phyloP scores from a whole-genome alignment of 257 asterid species.

The Coffea canephora region DNA sequence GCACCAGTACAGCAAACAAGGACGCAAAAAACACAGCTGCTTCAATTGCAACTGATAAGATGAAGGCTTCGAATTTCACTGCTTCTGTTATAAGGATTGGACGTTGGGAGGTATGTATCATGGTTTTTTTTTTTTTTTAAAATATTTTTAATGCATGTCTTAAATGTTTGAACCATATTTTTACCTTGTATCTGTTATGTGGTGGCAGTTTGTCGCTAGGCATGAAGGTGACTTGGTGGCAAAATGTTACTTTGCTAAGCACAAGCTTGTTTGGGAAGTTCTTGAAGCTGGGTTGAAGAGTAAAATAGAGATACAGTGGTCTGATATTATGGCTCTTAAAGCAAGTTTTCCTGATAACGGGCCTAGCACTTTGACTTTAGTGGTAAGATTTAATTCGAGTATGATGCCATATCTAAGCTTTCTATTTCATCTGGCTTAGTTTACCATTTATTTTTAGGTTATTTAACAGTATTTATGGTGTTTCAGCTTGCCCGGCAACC shows the following conservation, averaged over 20 bases:
- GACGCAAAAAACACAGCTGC: constrained; percentile 36
- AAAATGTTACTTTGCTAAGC: constrained; percentile 89
- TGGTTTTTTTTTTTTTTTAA: not conserved
- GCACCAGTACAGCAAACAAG: constrained; percentile 25
- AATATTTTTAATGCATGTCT: not conserved
- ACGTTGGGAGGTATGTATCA: constrained; percentile 70
- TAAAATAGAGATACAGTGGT: constrained; percentile 88
- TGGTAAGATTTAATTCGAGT: constrained; percentile 42
- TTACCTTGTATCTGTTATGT: constrained; percentile 23
- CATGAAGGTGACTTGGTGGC: constrained; percentile 90
- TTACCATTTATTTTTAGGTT: not conserved
- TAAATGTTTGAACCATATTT: constrained; percentile 4
- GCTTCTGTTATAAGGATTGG: constrained; percentile 71
- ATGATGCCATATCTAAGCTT: not conserved
- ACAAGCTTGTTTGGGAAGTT: constrained; percentile 92
- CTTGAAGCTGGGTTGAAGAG: constrained; percentile 83
- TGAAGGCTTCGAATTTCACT: constrained; percentile 77
- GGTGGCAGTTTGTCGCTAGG: constrained; percentile 64
- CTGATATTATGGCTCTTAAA: constrained; percentile 65
- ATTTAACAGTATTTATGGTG: constrained; percentile 17
- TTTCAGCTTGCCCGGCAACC: constrained; percentile 72
- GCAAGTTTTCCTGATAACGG: constrained; percentile 61
- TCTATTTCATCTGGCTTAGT: constrained; percentile 4
- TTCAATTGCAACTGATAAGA: constrained; percentile 50
- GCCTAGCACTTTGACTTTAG: constrained; percentile 56